phyloP scores from a whole-genome alignment of 169 alveolate species.

The Cryptosporidium felis region DNA sequence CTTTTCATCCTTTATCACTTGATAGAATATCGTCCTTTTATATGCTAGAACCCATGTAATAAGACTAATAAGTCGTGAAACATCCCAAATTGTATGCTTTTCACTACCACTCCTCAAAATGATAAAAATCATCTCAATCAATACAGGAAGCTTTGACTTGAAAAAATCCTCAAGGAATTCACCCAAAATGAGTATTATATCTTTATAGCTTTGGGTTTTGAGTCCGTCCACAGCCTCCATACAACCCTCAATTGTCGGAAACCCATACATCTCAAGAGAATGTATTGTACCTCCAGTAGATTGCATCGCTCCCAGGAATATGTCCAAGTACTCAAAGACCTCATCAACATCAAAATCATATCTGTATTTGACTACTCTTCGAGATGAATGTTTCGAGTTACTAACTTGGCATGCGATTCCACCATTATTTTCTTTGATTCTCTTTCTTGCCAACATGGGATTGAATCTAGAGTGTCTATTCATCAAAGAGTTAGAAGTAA shows the following conservation, averaged over 20 bases:
- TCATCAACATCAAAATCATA: constrained; percentile 48
- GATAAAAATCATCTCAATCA: constrained; percentile 23
- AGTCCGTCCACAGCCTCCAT: constrained; percentile 11
- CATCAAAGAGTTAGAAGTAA: constrained; percentile 46
- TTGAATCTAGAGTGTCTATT: constrained; percentile 64
- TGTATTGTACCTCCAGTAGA: constrained; percentile 38
- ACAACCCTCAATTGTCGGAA: constrained; percentile 21
- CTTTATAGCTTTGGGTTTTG: not conserved
- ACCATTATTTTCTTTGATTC: constrained; percentile 49
- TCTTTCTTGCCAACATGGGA: constrained; percentile 64
- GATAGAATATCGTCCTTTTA: constrained; percentile 14
- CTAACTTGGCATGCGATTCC: constrained; percentile 1
- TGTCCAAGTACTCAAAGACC: constrained; percentile 45
- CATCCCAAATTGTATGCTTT: constrained; percentile 57
- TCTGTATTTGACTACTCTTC: constrained; percentile 14
- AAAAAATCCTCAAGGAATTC: constrained; percentile 39
- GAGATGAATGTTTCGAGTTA: constrained; percentile 5
- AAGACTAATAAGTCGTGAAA: constrained; percentile 30
- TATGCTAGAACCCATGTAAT: constrained; percentile 66
- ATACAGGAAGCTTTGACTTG: constrained; percentile 9
- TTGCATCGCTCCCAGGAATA: constrained; percentile 67
- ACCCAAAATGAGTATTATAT: constrained; percentile 13
- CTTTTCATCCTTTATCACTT: constrained; percentile 1
- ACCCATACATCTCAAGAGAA: constrained; percentile 31
- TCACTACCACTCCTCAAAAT: constrained; percentile 49